Evolutionary conservation across 2,329 filamentous ascomycete species (phyloP).

Genomic region (Calcarisporium arbuscula): DNA sequence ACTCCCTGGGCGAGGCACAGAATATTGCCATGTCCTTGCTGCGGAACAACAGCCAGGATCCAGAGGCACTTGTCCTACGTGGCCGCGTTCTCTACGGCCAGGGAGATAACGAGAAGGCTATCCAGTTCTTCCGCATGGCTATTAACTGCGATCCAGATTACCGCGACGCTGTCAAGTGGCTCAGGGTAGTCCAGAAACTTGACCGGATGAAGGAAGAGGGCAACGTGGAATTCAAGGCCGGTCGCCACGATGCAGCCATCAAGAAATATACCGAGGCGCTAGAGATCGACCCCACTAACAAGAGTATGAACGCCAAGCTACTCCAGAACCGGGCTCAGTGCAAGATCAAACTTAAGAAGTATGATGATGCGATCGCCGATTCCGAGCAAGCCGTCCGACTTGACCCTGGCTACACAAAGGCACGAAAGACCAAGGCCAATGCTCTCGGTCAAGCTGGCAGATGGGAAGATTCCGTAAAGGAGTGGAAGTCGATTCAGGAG

Average conservation of each 20-base stretch:
- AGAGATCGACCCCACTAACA: conserved; percentile 79
- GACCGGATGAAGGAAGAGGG: conserved; percentile 92
- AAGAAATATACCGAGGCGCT: conserved; percentile 80
- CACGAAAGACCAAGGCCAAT: conserved; percentile 88
- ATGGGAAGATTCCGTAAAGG: conserved; percentile 87
- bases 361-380: conserved; percentile 73
- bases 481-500: conserved; percentile 83
- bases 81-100: conserved; percentile 83
- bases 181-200: conserved; percentile 85
- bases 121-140: conserved; percentile 87
- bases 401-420: conserved; percentile 82
- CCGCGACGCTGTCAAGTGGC: conserved; percentile 78
- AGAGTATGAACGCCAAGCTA: conserved; percentile 89
- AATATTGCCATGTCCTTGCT: conserved; percentile 86
- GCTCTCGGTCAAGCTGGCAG: conserved; percentile 76
- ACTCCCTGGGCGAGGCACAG: conserved; percentile 84
- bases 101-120: conserved; percentile 91
- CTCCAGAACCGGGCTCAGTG: conserved; percentile 89
- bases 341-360: conserved; percentile 77
- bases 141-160: conserved; percentile 88
- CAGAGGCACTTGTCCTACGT: conserved; percentile 85
- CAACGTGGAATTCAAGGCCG: conserved; percentile 82
- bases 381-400: conserved; percentile 78
- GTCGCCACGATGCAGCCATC: conserved; percentile 72
- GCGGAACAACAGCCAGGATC: conserved; percentile 81